Conservation (phyloP, 305 asterid species). For the Solanum hybrid region DNA sequence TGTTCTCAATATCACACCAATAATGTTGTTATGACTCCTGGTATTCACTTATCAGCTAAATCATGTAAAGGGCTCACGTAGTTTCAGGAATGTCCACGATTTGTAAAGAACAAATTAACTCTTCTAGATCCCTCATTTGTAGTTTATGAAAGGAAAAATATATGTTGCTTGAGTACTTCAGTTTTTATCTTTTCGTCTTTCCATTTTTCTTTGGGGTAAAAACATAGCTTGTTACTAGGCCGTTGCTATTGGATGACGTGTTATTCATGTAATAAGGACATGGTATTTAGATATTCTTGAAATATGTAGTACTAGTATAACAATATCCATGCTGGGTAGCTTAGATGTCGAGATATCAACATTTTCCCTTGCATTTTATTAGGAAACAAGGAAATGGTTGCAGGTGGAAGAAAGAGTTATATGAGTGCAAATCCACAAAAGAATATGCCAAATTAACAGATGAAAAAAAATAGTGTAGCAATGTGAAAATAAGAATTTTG, state of each 20-base stretch:
- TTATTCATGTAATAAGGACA: background rate
- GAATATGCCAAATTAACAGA: background rate
- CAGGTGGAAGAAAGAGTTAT: background rate
- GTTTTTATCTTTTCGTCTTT: background rate
- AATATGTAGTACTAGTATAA: background rate
- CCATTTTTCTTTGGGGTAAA: background rate
- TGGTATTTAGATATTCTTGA: background rate
- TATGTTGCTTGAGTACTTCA: background rate
- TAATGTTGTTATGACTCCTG: background rate
- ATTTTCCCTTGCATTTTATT: background rate
- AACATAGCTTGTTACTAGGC: background rate
- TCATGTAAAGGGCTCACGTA: background rate
- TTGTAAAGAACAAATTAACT: background rate
- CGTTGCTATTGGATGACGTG: background rate
- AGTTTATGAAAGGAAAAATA: background rate
- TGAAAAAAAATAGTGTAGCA: background rate
- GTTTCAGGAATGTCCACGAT: background rate
- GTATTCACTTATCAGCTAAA: background rate
- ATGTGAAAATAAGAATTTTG: background rate
- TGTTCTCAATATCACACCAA: background rate
- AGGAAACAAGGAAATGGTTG: background rate
- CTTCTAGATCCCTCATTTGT: background rate
- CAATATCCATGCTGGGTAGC: background rate
- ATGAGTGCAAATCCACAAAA: background rate
- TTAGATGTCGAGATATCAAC: background rate